Base-by-base conservation (phyloP, 805 yeast genomes). In the Candida chilensis region DNA sequence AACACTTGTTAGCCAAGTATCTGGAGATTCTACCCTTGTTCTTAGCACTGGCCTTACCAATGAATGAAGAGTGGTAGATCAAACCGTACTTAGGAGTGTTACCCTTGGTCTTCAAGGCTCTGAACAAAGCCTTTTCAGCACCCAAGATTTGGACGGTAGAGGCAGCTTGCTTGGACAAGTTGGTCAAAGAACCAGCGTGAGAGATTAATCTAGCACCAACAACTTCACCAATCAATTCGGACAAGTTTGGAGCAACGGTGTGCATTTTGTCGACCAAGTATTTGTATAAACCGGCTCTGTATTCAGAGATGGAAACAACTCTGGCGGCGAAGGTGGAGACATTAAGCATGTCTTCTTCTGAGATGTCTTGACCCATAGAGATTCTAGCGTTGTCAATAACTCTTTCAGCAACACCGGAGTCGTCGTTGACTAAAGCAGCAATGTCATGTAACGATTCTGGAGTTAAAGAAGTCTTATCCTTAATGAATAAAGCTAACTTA, bases 21-120 rank as follows among this genome's bases (percentile, higher is more conserved):
- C 98, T 82, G 29, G 98, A 90, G 45, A 92, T 92, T 74, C 97
- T 82, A 63, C 98, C 98, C 78, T 92, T 92, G 71, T 92, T 92
- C 71, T 92, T 92, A 42, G 94, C 79, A 39, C 87, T 69, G 37
- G 98, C 98, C 60, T 76, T 81, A 47, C 95, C 95, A 49, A 87
- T 86, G 60, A 86, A 86, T 19, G 94, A 82, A 27, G 96, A 84
- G 66, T 88, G 95, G 71, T 88, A 87, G 50, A 87, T 85, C 54
- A 87, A 74, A 52, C 96, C 96, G 60, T 87, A 87, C 59, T 87
- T 87, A 45, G 96, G 96, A 44, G 96, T 87, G 66, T 88, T 85
- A 57, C 94, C 95, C 65, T 87, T 87, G 40, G 96, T 88, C 70
- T 87, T 87, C 58, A 87, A 74, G 40, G 96, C 96, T 64, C 96